A percentile compares a stretch with the other conserved stretches of the same genome.
These are phyloP conservation scores for Apiospora phragmitis DNA, from an alignment of 2,329 filamentous ascomycete genomes.

Conservation along the genomic window DNA sequence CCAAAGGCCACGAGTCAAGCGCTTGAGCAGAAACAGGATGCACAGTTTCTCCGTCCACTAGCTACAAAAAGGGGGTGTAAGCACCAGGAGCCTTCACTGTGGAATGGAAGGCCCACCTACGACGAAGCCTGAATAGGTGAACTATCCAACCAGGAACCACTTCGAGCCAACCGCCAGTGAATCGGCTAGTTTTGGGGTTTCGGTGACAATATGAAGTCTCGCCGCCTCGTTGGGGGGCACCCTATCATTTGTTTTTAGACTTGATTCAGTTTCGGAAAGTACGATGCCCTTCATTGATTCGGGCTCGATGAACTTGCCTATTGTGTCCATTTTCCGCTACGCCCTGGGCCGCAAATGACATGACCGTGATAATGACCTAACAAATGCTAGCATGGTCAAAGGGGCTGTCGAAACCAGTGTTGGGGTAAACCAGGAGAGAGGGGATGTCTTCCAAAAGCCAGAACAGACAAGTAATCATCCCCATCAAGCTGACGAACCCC, in stretches of 20 bases:
- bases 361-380: background rate
- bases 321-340: background rate
- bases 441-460: background rate
- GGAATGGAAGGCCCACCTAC: background rate
- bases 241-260: too few relatives aligned
- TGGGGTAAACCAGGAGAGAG: too few relatives aligned
- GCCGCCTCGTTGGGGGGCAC: background rate
- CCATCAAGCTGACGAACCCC: background rate
- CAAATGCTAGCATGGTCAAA: too few relatives aligned
- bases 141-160: background rate
- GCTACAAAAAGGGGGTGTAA: too few relatives aligned
- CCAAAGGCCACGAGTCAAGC: background rate
- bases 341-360: background rate
- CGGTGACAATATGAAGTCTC: background rate
- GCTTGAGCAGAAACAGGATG: background rate
- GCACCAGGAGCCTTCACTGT: background rate
- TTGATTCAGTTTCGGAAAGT: too few relatives aligned
- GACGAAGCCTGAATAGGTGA: background rate
- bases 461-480: background rate
- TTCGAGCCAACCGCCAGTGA: background rate
- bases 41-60: background rate
- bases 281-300: too few relatives aligned
- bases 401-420: rapidly evolving
- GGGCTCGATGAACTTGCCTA: background rate
- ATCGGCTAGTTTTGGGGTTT: background rate